phyloP scores from a whole-genome alignment of 768 basidiomycete species.

The Russula griseocarnosa region DNA sequence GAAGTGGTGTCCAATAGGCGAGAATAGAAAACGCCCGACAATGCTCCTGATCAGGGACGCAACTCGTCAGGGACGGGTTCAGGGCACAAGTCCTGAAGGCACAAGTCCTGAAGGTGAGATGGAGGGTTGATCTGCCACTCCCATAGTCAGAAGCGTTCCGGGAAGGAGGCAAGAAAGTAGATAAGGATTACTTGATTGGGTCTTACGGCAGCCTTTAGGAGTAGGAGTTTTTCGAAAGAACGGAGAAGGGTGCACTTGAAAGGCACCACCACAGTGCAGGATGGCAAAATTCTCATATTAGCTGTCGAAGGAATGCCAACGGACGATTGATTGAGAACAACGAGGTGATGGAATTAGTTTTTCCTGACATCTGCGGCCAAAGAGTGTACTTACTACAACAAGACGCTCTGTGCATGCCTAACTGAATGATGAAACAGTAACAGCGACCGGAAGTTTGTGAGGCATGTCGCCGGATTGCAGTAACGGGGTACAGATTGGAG shows the following conservation, averaged over 20 bases:
- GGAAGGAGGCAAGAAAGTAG: not conserved
- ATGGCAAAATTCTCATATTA: not conserved
- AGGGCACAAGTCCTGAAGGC: not conserved
- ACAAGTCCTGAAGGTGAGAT: not conserved
- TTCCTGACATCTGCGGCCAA: constrained; percentile 1
- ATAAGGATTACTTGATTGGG: not conserved
- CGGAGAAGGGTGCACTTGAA: constrained; percentile 12
- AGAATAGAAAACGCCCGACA: not conserved
- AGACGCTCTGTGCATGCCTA: not conserved
- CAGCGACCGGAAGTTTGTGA: not conserved
- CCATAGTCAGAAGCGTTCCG: not conserved
- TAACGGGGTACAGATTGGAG: not conserved
- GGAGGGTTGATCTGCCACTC: not conserved
- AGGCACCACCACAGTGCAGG: not conserved
- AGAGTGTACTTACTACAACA: not conserved
- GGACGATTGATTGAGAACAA: not conserved
- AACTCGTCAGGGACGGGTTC: not conserved
- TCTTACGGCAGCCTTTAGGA: not conserved
- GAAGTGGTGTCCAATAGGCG: not conserved
- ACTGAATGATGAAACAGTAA: not conserved
- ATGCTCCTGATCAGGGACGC: not conserved
- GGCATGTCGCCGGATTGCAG: not conserved
- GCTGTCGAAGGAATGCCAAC: not conserved
- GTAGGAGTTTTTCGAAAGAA: not conserved
- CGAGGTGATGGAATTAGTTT: not conserved